Base-by-base conservation (phyloP, 257 asterid species). In the Solanum dulcamara region DNA sequence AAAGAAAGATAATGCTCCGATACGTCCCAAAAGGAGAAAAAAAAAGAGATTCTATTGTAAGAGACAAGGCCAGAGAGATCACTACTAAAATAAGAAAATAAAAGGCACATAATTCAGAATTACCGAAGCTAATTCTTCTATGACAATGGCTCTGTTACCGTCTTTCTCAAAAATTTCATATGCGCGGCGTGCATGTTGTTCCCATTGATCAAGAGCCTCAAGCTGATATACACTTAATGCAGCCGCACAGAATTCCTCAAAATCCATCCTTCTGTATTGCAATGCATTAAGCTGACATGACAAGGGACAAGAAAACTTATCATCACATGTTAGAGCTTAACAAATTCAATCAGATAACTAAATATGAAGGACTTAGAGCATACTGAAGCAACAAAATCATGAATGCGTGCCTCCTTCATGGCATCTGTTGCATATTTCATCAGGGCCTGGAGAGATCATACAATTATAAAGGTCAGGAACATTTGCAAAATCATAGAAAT, bases 111-210 rank as follows among this genome's bases (percentile, higher is more conserved):
- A 71, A 38, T 71, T 33, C 26, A 64, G 11, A 60, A 70, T 86
- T 91, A 95, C 99, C 87, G 99, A 93, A 88, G 98, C 98, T 88
- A 96, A 85, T 88, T 96, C 99, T 87, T 96, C 98, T 4, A 95
- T 95, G 92, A 92, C 89, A 84, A 95, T 95, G 14, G 93, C 92
- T 72, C 97, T 87, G 88, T 95, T 95, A 8, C 98, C 98, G 14
- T 93, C 98, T 90, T 95, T 95, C 87, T 95, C 98, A 50, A 95
- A 95, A 80, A 93, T 91, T 75, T 95, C 98, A 77, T 95, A 95
- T 18, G 98, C 98, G 48, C 97, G 89, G 42, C 96, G 97, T 42
- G 96, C 98, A 81, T 93, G 96, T 87, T 92, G 98, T 83, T 95
- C 98, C 98, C 98, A 95, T 80, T 93, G 86, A 30, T 93, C 98